A percentile compares a stretch with the other conserved stretches of the same genome.
Evolutionary conservation across 495 filamentous ascomycete genomes (phyloP).

Genomic region (Penicillium fimorum): DNA sequence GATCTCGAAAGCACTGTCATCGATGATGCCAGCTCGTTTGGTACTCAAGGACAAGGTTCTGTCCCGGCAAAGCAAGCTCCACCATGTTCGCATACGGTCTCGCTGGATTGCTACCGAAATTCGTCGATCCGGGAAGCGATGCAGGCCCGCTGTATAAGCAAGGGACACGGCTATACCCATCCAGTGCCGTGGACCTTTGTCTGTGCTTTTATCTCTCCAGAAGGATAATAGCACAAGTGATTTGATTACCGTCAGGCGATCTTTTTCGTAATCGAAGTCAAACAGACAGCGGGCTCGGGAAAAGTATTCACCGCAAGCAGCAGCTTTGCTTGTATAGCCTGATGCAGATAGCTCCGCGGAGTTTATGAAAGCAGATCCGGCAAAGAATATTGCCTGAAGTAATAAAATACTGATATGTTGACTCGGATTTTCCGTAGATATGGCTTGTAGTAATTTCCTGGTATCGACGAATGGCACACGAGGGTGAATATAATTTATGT

Average conservation of each 20-base stretch:
- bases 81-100: neutral
- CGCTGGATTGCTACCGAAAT: neutral
- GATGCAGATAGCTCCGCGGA: neutral
- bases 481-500: neutral
- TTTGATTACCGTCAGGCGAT: neutral
- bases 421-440: neutral
- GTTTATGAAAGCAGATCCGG: neutral
- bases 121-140: neutral
- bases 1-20: neutral
- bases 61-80: neutral
- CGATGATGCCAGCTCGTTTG: neutral
- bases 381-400: neutral
- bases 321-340: neutral
- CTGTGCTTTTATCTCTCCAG: neutral
- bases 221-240: neutral
- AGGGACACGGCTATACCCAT: neutral
- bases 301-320: neutral
- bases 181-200: neutral
- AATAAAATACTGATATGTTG: neutral
- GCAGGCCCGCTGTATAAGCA: neutral
- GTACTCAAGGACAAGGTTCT: neutral
- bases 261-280: neutral
- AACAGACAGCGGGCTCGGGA: neutral
- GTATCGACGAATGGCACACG: neutral
- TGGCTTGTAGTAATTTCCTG: neutral